Conservation (phyloP, 306 rosid species). For the Echinosophora koreensis region DNA sequence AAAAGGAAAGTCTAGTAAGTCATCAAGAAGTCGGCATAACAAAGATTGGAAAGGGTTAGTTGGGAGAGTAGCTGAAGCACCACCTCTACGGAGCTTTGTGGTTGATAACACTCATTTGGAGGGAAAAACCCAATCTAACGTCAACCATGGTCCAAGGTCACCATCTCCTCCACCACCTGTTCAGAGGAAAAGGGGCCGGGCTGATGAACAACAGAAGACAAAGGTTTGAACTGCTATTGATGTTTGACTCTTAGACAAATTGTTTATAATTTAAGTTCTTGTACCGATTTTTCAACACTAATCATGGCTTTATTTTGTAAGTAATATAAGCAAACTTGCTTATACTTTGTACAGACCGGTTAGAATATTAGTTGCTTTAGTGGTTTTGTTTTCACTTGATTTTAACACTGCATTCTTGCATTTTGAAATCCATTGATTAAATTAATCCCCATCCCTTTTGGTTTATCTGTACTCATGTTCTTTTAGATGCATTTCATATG, state of each 20-base stretch:
- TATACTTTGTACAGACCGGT: neutral
- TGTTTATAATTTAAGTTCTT: neutral
- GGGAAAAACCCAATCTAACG: constrained; percentile 50
- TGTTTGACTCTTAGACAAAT: neutral
- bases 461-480: constrained; percentile 3
- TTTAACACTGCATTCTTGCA: constrained; percentile 25
- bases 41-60: constrained; percentile 86
- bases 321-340: neutral
- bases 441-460: neutral
- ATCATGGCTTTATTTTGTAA: constrained; percentile 12
- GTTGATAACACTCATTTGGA: constrained; percentile 53
- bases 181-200: constrained; percentile 65
- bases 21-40: constrained; percentile 69
- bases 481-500: neutral
- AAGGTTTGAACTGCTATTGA: constrained; percentile 56
- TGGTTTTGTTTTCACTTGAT: neutral
- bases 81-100: constrained; percentile 68
- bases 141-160: constrained; percentile 56
- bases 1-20: constrained; percentile 57
- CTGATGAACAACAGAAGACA: constrained; percentile 54
- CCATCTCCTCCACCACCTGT: constrained; percentile 50
- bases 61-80: constrained; percentile 70
- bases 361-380: neutral
- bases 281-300: neutral
- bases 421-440: constrained; percentile 8